Conservation (phyloP, 371 early-diverging fungal species). For the Mortierella sp. region DNA sequence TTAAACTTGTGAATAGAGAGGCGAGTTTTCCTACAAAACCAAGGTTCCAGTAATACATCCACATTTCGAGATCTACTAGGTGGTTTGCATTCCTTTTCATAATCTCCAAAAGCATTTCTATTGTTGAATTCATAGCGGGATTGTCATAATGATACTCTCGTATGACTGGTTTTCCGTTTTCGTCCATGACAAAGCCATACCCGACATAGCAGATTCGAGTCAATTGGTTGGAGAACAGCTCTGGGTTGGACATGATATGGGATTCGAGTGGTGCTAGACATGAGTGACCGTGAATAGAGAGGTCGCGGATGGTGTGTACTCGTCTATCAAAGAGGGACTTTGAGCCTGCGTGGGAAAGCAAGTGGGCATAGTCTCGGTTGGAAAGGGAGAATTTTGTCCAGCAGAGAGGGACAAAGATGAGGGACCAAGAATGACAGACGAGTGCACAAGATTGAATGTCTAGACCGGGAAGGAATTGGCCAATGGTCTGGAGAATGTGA, state of each 20-base stretch:
- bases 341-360: neutral
- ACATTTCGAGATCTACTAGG: neutral
- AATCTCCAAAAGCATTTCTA: neutral
- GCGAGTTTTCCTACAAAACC: neutral
- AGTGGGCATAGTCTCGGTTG: neutral
- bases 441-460: conserved; percentile 4
- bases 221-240: neutral
- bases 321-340: neutral
- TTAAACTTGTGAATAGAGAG: neutral
- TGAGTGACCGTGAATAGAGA: neutral
- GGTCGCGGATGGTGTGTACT: neutral
- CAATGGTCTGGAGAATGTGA: conserved; percentile 6
- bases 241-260: neutral
- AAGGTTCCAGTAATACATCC: neutral
- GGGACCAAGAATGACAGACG: conserved; percentile 19
- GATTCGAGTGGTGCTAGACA: neutral
- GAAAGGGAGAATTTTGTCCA: conserved; percentile 11
- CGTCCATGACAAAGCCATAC: neutral
- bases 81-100: neutral
- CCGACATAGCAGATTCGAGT: neutral
- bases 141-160: neutral
- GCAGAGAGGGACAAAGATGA: conserved; percentile 2
- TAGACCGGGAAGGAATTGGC: neutral
- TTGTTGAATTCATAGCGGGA: neutral
- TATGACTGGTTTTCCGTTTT: neutral